Base-by-base conservation (phyloP, 2,329 filamentous ascomycete species). In the Microascus cirrosus region DNA sequence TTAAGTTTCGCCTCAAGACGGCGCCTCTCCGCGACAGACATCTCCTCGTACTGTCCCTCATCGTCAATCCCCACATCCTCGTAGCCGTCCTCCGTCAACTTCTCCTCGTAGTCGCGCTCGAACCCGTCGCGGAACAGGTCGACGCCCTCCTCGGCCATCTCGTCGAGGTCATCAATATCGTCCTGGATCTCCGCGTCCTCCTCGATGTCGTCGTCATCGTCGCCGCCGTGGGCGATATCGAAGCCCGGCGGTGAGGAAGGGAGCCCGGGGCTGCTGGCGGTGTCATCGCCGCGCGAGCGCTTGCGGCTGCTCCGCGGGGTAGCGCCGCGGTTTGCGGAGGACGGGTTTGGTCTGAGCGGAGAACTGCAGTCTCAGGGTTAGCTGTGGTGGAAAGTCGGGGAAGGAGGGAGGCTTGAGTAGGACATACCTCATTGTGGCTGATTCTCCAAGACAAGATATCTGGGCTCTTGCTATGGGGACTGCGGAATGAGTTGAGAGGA, bases 121-220 rank as follows among this genome's bases (percentile, higher is more conserved):
- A 86, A 87, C 32, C 86, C 85, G 61, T 87, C 83, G 50, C 82
- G 85, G 68, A 93, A 93, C 42, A 89, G 77, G 66, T 92, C 87
- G 61, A 94, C 82, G 59, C 89, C 86, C 57, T 92, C 89, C 66
- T 92, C 90, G 11, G 89, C 87, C 76, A 84, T 83, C 67, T 92
- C 88, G 64, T 94, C 90, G 51, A 92, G 79, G 59, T 94, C 87
- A 57, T 90, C 88, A 20, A 86, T 77, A 63, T 87, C 86, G 62
- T 86, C 85, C 63, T 90, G 85, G 53, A 85, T 77, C 66, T 90
- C 86, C 55, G 82, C 80, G 55, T 90, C 86, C 55, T 87, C 84
- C 58, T 90, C 79, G 45, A 86, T 80, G 63, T 89, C 86, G 61
- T 91, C 88, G 50, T 86, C 80, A 52, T 88, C 84, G 60, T 89